Percentiles rank a stretch among this genome's conserved stretches.
phyloP scores from a whole-genome alignment of 805 yeast genomes.

The Metschnikowia gelsemii region DNA sequence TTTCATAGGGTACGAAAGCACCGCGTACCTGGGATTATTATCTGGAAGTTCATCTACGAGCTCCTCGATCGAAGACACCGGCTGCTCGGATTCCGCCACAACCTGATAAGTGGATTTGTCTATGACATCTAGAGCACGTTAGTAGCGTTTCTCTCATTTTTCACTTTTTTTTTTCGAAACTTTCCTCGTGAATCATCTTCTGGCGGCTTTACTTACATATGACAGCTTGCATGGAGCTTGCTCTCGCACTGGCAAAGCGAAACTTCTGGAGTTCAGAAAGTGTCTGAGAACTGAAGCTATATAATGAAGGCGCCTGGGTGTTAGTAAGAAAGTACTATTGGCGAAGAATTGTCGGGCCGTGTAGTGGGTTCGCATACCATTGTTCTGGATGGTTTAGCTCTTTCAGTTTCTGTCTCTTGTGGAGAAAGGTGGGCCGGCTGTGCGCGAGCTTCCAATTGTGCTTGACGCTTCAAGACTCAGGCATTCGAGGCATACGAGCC shows the following conservation, averaged over 20 bases:
- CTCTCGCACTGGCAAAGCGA: constrained; percentile 68
- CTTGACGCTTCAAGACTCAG: too few relatives aligned
- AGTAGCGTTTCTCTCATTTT: background rate
- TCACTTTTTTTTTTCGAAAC: background rate
- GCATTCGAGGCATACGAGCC: too few relatives aligned
- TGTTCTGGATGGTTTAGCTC: background rate
- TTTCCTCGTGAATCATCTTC: too few relatives aligned
- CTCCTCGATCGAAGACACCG: constrained; percentile 55
- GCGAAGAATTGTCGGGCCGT: background rate
- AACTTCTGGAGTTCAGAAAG: constrained; percentile 62
- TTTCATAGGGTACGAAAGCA: constrained; percentile 73
- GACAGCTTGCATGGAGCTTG: constrained; percentile 58
- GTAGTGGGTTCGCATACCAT: background rate
- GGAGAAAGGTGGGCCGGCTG: background rate
- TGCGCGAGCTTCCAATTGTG: background rate
- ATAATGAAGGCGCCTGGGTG: constrained; percentile 43
- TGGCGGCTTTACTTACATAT: constrained; percentile 46
- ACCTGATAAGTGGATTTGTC: constrained; percentile 56
- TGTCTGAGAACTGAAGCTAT: constrained; percentile 63
- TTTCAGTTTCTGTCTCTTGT: background rate
- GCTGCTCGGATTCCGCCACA: constrained; percentile 45
- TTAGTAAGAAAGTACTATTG: constrained; percentile 4
- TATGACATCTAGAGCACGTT: constrained; percentile 42
- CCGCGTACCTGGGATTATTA: constrained; percentile 71
- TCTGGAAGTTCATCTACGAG: constrained; percentile 78